Percentiles rank a stretch among this genome's conserved stretches.
Evolutionary conservation across 768 basidiomycete species (phyloP).

Genomic region (Amanita rimosa): DNA sequence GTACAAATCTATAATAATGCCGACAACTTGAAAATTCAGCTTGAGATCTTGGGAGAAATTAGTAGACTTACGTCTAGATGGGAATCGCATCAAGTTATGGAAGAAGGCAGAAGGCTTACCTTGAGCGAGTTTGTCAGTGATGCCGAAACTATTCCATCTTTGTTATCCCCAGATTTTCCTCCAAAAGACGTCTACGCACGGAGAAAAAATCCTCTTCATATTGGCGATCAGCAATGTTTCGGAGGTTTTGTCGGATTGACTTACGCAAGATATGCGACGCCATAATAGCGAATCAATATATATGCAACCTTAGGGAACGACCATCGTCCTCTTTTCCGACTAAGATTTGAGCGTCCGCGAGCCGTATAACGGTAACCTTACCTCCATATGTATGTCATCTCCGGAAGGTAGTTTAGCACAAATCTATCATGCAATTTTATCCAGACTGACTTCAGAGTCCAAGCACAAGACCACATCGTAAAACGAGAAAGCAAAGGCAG

Average conservation of each 20-base stretch:
- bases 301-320: conserved; percentile 2
- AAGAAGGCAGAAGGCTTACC: neutral
- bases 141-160: neutral
- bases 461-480: neutral
- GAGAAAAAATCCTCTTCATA: neutral
- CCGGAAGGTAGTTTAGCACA: neutral
- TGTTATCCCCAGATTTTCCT: neutral
- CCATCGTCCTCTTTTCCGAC: neutral
- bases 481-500: neutral
- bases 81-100: neutral
- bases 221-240: neutral
- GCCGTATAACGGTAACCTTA: neutral
- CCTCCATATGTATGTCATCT: conserved; percentile 2
- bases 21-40: neutral
- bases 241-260: neutral
- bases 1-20: neutral
- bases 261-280: neutral
- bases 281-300: neutral
- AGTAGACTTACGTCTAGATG: neutral
- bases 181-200: neutral
- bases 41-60: neutral
- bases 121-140: neutral
- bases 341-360: neutral
- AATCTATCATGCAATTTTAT: neutral
- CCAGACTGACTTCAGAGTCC: neutral